A percentile compares a stretch with the other conserved stretches of the same genome.
Conservation (phyloP, 208 protist species). For the Leishmania arabica region DNA sequence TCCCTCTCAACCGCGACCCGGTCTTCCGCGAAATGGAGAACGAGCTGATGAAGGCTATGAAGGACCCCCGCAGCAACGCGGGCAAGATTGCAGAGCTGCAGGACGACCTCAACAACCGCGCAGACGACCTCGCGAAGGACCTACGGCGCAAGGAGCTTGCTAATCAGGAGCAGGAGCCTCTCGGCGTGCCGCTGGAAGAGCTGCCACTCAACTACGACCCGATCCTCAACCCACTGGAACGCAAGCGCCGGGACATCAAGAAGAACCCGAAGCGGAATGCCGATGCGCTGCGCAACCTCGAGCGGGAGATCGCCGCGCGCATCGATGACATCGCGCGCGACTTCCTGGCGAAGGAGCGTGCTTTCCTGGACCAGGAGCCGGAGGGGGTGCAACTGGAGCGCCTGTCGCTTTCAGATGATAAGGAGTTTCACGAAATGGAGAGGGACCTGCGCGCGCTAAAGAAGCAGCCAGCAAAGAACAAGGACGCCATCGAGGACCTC, state of each 20-base stretch:
- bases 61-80: constrained; percentile 57
- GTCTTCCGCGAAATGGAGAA: constrained; percentile 79
- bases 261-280: constrained; percentile 63
- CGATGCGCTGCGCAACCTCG: constrained; percentile 51
- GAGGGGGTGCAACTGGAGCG: constrained; percentile 63
- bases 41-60: constrained; percentile 62
- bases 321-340: constrained; percentile 67
- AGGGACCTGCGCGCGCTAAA: constrained; percentile 61
- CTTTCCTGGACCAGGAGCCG: constrained; percentile 68
- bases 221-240: constrained; percentile 62
- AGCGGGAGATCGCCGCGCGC: constrained; percentile 66
- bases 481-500: constrained; percentile 56
- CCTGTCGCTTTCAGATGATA: constrained; percentile 63
- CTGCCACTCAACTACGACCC: constrained; percentile 76
- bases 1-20: constrained; percentile 75
- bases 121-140: constrained; percentile 65
- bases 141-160: constrained; percentile 67
- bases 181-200: constrained; percentile 65
- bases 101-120: constrained; percentile 69
- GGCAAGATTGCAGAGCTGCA: constrained; percentile 64
- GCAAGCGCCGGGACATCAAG: constrained; percentile 73
- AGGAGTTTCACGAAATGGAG: constrained; percentile 71
- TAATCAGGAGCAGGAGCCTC: constrained; percentile 69
- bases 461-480: constrained; percentile 69
- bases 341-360: constrained; percentile 72